Conservation (phyloP, 345 rosid genomes). For the Trapa bicornis region DNA sequence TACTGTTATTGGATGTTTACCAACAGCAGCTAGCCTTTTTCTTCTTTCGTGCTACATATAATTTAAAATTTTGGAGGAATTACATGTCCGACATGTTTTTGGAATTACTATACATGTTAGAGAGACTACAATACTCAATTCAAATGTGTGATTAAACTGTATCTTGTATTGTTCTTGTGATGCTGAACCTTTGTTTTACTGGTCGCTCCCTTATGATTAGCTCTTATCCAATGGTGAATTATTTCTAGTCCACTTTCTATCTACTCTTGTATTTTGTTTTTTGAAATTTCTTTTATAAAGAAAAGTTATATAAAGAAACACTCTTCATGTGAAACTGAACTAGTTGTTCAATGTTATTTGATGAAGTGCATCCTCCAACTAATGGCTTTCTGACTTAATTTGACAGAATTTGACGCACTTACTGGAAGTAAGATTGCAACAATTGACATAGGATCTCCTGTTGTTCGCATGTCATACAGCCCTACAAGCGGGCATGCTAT, state of each 20-base stretch:
- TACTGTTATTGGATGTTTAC: background rate
- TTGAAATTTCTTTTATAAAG: background rate
- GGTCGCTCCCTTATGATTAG: background rate
- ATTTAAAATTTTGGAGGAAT: background rate
- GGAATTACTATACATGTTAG: background rate
- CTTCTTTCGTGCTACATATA: background rate
- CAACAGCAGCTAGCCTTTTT: background rate
- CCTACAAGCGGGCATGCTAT: slow-evolving; percentile 75
- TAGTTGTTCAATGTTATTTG: background rate
- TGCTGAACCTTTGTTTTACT: background rate
- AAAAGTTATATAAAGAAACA: background rate
- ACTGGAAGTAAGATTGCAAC: slow-evolving; percentile 83
- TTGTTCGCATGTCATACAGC: slow-evolving; percentile 75
- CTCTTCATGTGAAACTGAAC: background rate
- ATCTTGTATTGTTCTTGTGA: background rate
- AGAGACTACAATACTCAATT: background rate
- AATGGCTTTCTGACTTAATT: background rate
- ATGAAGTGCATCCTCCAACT: background rate
- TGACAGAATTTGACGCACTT: slow-evolving; percentile 78
- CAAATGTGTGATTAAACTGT: background rate
- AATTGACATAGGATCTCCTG: slow-evolving; percentile 66
- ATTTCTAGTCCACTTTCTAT: background rate
- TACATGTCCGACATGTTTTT: background rate
- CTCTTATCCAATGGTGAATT: background rate
- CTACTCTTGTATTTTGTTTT: background rate